Base-by-base conservation (phyloP, 2,329 filamentous ascomycete genomes). In the Paraphoma sp. region DNA sequence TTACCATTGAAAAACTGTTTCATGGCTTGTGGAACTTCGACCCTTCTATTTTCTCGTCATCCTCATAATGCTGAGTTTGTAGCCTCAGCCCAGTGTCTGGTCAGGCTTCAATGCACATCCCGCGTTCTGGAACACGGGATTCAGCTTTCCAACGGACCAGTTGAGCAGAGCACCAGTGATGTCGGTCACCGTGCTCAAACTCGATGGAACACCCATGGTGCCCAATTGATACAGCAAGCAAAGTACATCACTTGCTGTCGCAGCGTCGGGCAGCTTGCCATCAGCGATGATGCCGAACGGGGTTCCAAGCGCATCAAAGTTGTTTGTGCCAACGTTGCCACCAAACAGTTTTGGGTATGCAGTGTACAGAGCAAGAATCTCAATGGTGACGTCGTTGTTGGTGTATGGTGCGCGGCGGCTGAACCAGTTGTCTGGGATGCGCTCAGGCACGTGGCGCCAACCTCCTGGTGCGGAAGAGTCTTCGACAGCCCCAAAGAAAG, bases 191-290 rank as follows among this genome's bases (percentile, higher is more conserved):
- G 45, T 31, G 10, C 57, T 62, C 53, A 71, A 28, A 12, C 56
- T 64, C 4, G 60, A 57, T 3, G 80, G 80, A 1, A 82, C 67
- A 9, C 56, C 59, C 30, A 73, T 67, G 1, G 76, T 78, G 1
- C 65, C 71, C 3, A 82, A 62, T 63, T 80, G 78, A 59, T 81
- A 82, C n/a, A 82, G 54, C 60, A 82, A 60, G 56, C 80, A 82
- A 8, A 70, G 31, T 1, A 76, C 58, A 30, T 74, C 70, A 3
- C 53, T 54, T 1, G 70, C 53, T 7, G 60, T 69, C 9, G 73
- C 62, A 31, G 52, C 57, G 28, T 65, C 57, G 5, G 63, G 56
- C 11, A 81, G 57, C 44, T 70, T 76, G 11, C 80, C 79, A 48
- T 81, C 68, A 57, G 68, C 41, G 54, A 81, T 80, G 16, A 69